phyloP scores from a whole-genome alignment of 2,329 filamentous ascomycete genomes.

The Aspergillus amoenus region DNA sequence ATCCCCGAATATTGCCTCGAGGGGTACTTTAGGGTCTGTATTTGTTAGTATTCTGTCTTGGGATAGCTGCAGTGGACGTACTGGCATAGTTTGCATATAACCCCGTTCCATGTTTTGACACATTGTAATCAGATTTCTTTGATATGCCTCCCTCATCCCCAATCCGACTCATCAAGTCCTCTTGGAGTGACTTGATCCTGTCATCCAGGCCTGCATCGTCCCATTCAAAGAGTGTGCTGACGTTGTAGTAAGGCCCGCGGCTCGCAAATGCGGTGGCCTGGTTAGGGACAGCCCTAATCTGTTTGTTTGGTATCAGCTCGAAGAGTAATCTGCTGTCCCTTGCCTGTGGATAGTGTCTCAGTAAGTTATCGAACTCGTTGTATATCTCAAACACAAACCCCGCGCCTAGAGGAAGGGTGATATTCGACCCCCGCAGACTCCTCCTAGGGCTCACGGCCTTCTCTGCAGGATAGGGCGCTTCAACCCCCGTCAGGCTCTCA shows the following conservation, averaged over 20 bases:
- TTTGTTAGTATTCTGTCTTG: not conserved
- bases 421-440: too few species aligned
- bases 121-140: too few species aligned
- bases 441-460: too few species aligned
- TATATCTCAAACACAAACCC: not conserved
- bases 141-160: too few species aligned
- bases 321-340: slow-evolving; percentile 9
- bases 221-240: slow-evolving; percentile 12
- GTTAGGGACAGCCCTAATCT: slow-evolving; percentile 3
- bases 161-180: slow-evolving; percentile 42
- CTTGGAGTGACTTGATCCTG: slow-evolving; percentile 48
- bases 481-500: not conserved
- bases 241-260: slow-evolving; percentile 16
- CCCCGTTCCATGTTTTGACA: too few species aligned
- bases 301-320: slow-evolving; percentile 12
- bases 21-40: not conserved
- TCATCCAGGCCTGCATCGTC: slow-evolving; percentile 10
- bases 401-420: too few species aligned
- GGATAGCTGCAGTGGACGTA: not conserved
- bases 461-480: too few species aligned
- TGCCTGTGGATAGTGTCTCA: not conserved
- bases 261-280: slow-evolving; percentile 14
- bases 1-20: not conserved
- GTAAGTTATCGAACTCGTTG: not conserved
- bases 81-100: not conserved